A percentile compares a stretch with the other conserved stretches of the same genome.
These are phyloP conservation scores for Arthrobotrys entomopaga DNA, from an alignment of 2,329 filamentous ascomycete genomes.

Conservation along the genomic window DNA sequence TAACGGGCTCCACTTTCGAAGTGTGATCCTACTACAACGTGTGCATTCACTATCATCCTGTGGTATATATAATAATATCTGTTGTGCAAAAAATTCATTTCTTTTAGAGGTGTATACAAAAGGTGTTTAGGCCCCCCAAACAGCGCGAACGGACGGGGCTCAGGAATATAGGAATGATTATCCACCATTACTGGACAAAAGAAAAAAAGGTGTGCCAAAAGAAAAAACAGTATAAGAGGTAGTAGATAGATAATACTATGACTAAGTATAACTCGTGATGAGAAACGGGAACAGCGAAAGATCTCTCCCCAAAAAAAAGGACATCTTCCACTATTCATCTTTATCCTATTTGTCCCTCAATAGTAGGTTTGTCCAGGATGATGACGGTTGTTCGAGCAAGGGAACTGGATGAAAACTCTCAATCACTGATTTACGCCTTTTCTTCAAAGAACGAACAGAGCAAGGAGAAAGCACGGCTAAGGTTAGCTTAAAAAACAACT, in stretches of 20 bases:
- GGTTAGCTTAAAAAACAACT: constrained; percentile 39
- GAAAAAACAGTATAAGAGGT: neutral
- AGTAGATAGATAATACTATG: constrained; percentile 21
- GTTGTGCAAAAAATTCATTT: neutral
- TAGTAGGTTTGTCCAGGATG: neutral
- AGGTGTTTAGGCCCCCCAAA: too few relatives aligned
- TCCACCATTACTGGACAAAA: constrained; percentile 20
- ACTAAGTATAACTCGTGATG: constrained; percentile 11
- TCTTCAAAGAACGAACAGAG: constrained; percentile 45
- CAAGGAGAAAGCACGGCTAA: constrained; percentile 16
- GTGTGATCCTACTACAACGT: too few relatives aligned
- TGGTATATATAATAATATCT: neutral
- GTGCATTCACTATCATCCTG: too few relatives aligned
- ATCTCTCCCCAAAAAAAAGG: constrained; percentile 7
- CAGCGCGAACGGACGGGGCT: neutral
- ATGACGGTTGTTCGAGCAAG: neutral
- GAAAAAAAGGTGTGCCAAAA: too few relatives aligned
- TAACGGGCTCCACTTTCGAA: too few relatives aligned
- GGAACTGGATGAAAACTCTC: neutral
- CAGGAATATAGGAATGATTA: constrained; percentile 8
- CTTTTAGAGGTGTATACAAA: neutral
- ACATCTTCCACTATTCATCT: neutral
- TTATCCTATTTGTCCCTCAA: neutral
- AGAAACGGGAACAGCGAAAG: constrained; percentile 2
- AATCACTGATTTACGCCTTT: constrained; percentile 54